Evolutionary conservation across 192 early-diverging fungal species (phyloP), one percentile per base, ranked within the genome.

Genomic region (Umbelopsis sp.): DNA sequence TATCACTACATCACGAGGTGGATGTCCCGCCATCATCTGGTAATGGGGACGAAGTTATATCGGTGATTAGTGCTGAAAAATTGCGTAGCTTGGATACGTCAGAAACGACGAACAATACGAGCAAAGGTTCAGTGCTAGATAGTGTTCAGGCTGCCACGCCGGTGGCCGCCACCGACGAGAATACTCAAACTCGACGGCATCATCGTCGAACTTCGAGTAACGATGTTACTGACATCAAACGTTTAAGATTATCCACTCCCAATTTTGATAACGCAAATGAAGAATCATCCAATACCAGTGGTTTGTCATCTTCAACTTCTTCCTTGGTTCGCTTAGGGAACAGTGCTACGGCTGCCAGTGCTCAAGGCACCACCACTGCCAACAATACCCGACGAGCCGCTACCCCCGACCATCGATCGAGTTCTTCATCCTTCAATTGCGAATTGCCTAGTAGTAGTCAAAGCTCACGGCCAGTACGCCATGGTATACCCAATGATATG

Each of bases 151-250:
- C 27, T 30, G 27, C 27, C 27, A 30, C 27, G 27, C 27, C 27
- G 27, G 27, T 30, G 1, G 27, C 55, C 4, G 11, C 30, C 18
- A 10, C 55, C 33, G 55, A 64, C 18, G 12, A 44, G 27, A 46
- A 50, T 20, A 41, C 71, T n/a, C 46, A 69, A 4, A 35, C 53
- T 11, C 47, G 77, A 61, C 53, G 66, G 33, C 77, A 79, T 65
- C 77, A 79, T 67, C 66, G 77, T n/a, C 69, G 77, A 52, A 79
- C 72, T 3, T 79, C 77, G 1, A 79, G 77, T 58, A 79, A 79
- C 20, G 73, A 74, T 64, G 61, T 79, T 11, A 74, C 66, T 30
- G 73, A 74, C 33, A 71, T 71, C 66, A 79, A 79, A 46, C 71
- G 76, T 10, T 64, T 70, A 35, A 45, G 75, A 46, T 37, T 72